Conservation (phyloP, 768 basidiomycete genomes). For the Xerocomellus intermedius region DNA sequence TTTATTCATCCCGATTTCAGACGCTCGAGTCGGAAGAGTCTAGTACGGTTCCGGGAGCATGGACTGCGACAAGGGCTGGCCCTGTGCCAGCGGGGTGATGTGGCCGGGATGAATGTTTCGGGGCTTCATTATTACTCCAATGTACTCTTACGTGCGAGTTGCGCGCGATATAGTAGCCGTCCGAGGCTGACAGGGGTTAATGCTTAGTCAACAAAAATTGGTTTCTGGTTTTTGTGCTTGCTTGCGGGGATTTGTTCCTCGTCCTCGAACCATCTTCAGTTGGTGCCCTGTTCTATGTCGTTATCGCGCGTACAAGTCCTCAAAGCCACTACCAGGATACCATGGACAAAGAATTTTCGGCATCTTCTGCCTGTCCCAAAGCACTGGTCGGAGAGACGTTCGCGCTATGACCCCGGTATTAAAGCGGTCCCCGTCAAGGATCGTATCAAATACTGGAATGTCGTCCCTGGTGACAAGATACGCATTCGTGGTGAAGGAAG, state of each 20-base stretch:
- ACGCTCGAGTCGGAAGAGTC: conserved; percentile 83
- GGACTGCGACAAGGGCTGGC: conserved; percentile 35
- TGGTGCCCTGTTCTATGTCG: conserved; percentile 21
- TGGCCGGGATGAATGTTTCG: background rate
- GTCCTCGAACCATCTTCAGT: background rate
- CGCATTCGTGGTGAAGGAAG: conserved; percentile 64
- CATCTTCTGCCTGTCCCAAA: conserved; percentile 65
- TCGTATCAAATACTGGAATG: conserved; percentile 84
- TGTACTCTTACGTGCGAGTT: conserved; percentile 9
- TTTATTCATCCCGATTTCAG: conserved; percentile 36
- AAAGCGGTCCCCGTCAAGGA: conserved; percentile 63
- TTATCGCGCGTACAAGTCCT: conserved; percentile 38
- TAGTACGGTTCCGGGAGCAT: conserved; percentile 49
- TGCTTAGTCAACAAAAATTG: conserved; percentile 21
- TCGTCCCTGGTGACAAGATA: conserved; percentile 81
- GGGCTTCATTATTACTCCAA: background rate
- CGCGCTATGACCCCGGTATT: conserved; percentile 39
- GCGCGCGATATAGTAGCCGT: too few relatives aligned
- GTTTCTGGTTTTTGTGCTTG: background rate
- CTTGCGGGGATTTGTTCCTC: background rate
- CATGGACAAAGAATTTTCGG: conserved; percentile 65
- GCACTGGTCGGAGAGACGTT: conserved; percentile 45
- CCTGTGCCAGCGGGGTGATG: conserved; percentile 23
- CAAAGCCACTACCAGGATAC: conserved; percentile 47
- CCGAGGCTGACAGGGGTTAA: conserved; percentile 9